Evolutionary conservation across 257 asterid genomes (phyloP).

Genomic region (Nicotiana paniculata): DNA sequence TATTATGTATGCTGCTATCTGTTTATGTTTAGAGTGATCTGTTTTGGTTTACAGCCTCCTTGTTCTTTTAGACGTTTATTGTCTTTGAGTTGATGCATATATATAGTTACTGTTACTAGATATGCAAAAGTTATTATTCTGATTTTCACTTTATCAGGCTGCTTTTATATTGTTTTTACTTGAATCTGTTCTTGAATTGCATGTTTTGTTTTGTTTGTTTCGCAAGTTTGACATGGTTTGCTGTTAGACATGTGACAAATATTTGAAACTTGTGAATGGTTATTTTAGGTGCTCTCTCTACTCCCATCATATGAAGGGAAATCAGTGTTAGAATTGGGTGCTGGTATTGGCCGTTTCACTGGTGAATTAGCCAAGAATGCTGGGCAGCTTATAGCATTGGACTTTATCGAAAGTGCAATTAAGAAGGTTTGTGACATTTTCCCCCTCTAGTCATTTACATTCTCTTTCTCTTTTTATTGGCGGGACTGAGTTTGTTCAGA

Average conservation of each 20-base stretch:
- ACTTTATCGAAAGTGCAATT: constrained; percentile 74
- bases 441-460: background rate
- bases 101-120: too few relatives aligned
- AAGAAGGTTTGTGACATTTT: constrained; percentile 48
- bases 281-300: constrained; percentile 63
- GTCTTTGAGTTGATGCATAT: background rate
- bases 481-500: background rate
- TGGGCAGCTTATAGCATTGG: constrained; percentile 63
- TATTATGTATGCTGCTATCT: background rate
- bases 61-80: background rate
- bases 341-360: constrained; percentile 99
- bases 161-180: background rate
- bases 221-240: background rate
- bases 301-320: constrained; percentile 84
- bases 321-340: constrained; percentile 87
- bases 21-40: background rate
- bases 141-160: background rate
- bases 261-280: background rate
- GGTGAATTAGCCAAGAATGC: constrained; percentile 77
- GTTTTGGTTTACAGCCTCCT: background rate
- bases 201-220: background rate
- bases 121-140: too few relatives aligned
- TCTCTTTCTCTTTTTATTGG: background rate
- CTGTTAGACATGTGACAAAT: background rate
- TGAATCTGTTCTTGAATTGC: background rate